Conservation (phyloP, 1,284 basidiomycete genomes). For the Lentinula novae-zelandiae region DNA sequence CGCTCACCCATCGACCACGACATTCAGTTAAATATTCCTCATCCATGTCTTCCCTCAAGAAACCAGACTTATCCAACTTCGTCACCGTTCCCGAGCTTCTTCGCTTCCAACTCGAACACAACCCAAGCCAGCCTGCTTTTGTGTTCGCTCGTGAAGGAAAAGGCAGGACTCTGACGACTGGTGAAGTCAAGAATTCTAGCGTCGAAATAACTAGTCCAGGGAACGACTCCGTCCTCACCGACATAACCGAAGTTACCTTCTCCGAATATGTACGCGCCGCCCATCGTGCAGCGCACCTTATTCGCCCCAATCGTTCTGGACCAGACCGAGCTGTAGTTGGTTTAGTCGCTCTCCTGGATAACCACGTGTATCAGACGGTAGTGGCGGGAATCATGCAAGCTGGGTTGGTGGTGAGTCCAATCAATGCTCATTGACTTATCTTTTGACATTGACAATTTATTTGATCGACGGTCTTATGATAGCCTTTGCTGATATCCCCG, state of each 20-base stretch:
- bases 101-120: constrained; percentile 11
- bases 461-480: neutral
- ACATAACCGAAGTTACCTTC: constrained; percentile 4
- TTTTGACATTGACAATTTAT: neutral
- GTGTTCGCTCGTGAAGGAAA: constrained; percentile 11
- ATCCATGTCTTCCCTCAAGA: neutral
- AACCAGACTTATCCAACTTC: neutral
- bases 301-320: constrained; percentile 24
- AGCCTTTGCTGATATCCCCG: constrained; percentile 33
- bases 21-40: too few species aligned
- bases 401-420: constrained; percentile 23
- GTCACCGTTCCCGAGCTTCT: constrained; percentile 9
- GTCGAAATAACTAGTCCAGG: too few species aligned
- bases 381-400: constrained; percentile 26
- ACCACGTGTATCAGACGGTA: constrained; percentile 28
- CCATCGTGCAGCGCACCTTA: constrained; percentile 23
- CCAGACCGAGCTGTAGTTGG: constrained; percentile 27
- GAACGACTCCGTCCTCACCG: neutral
- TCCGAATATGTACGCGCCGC: constrained; percentile 13
- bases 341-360: constrained; percentile 27
- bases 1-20: neutral
- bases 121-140: constrained; percentile 8
- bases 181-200: too few species aligned
- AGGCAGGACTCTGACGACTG: neutral
- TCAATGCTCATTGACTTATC: neutral